Percentiles rank a stretch among this genome's conserved stretches.
These are phyloP conservation scores for Aspergillus homomorphus DNA, from an alignment of 495 filamentous ascomycete genomes.

Conservation along the genomic window DNA sequence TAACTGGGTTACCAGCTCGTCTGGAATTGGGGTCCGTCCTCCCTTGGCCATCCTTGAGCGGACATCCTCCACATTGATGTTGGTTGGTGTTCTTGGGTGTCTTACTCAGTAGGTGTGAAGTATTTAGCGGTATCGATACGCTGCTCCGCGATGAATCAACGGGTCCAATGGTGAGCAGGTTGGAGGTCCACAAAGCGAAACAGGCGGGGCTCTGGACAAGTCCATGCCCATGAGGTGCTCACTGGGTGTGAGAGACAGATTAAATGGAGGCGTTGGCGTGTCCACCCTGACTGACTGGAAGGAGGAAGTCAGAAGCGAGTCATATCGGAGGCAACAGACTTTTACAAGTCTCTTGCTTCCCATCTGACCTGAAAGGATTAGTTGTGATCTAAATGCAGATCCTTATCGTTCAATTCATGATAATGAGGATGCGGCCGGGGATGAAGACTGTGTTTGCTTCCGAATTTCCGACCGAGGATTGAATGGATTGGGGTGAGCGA, in stretches of 20 bases:
- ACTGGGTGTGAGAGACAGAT: conserved; percentile 13
- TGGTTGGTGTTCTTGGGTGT: background rate
- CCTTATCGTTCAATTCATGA: conserved; percentile 32
- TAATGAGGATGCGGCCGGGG: conserved; percentile 1
- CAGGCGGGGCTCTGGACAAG: conserved; percentile 10
- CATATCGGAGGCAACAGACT: background rate
- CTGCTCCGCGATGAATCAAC: conserved; percentile 4
- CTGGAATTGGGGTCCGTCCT: background rate
- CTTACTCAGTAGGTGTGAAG: background rate
- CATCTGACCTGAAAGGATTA: background rate
- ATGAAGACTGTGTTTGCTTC: conserved; percentile 20
- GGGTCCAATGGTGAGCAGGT: conserved; percentile 13
- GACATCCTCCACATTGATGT: background rate
- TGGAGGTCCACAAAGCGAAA: conserved; percentile 12
- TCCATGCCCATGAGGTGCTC: conserved; percentile 1
- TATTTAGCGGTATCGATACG: conserved; percentile 8
- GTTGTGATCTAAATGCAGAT: background rate
- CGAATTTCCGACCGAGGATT: conserved; percentile 16
- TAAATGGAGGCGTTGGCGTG: background rate
- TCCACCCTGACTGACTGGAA: background rate
- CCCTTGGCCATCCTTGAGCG: background rate
- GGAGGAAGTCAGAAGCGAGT: background rate
- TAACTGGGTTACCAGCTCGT: background rate
- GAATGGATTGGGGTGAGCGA: background rate
- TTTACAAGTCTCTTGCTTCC: background rate